Base-by-base conservation (phyloP, 345 rosid genomes). In the Citrus cavaleriei region DNA sequence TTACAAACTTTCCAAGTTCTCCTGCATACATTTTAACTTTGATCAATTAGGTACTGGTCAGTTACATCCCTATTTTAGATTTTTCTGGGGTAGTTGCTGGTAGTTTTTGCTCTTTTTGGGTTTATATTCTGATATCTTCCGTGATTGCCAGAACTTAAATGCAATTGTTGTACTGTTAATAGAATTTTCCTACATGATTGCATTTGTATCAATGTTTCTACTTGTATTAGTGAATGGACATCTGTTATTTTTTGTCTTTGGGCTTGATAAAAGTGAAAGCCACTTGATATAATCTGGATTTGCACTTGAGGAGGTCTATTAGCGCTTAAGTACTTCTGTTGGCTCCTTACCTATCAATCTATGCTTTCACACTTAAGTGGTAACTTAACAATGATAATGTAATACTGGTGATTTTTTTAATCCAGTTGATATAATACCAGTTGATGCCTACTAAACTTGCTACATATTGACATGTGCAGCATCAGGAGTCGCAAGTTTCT, bases 401-500 rank as follows among this genome's bases (percentile, higher is more conserved):
- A n/a, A 34, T n/a, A n/a, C 5, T 12, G 27, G 27, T 59, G 12
- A 59, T n/a, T 22, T 3, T n/a, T 59, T 40, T 40, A 10, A 40
- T 2, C 46, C 46, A 40, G 46, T 10, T 40, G 13, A 40, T 40
- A 2, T 40, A 40, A 40, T 40, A 40, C 46, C 46, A 40, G 46
- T 61, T 81, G 68, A 49, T 79, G 59, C 71, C 60, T 70, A 40
- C 78, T 68, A 38, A 65, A 51, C 74, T 75, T 55, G 67, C 68
- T 80, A 28, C 30, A 30, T 79, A 76, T 40, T 83, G 38, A 49
- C 74, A 24, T 87, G 60, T 87, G 86, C 92, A 97, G 99, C 95
- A 92, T 89, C 98, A 92, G 83, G 99, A 93, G 73, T 88, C 98
- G 30, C 93, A 88, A 79, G 90, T 79, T 79, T 78, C 88, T 73